These are phyloP conservation scores for Pterula multifida DNA, from an alignment of 1,284 basidiomycete genomes.

Conservation along the genomic window DNA sequence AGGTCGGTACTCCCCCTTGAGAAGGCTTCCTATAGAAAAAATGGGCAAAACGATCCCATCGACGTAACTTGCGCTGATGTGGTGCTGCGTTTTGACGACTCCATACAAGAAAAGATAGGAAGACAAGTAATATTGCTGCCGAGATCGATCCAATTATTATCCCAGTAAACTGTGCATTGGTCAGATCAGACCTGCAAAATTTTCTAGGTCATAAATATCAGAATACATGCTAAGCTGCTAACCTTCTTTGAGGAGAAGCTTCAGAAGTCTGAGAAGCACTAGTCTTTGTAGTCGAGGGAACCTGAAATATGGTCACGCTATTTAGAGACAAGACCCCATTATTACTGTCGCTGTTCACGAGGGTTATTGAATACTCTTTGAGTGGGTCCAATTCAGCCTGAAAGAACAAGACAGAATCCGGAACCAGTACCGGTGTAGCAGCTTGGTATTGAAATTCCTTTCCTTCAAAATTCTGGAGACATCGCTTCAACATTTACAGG, in stretches of 20 bases:
- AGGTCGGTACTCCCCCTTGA: neutral
- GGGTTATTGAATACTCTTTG: constrained; percentile 15
- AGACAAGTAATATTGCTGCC: neutral
- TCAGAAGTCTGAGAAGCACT: neutral
- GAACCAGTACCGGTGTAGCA: constrained; percentile 20
- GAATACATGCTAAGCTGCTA: too few relatives aligned
- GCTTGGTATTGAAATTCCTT: constrained; percentile 16
- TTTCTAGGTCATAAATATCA: too few relatives aligned
- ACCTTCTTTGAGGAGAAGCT: neutral
- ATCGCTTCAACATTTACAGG: too few relatives aligned
- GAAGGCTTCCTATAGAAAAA: neutral
- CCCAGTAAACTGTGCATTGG: neutral
- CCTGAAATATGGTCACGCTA: neutral
- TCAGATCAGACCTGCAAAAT: neutral
- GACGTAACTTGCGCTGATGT: neutral
- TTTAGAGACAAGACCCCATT: neutral
- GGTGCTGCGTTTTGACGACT: neutral
- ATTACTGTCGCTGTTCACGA: constrained; percentile 16
- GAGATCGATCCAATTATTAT: neutral
- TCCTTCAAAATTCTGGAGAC: constrained; percentile 18
- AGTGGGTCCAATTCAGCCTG: constrained; percentile 20
- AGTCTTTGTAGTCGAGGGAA: neutral
- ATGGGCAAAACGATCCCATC: neutral
- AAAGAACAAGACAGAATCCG: constrained; percentile 22
- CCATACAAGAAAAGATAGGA: neutral